Base-by-base conservation (phyloP, 1,284 basidiomycete genomes). In the Cutaneotrichosporon arboriforme region DNA sequence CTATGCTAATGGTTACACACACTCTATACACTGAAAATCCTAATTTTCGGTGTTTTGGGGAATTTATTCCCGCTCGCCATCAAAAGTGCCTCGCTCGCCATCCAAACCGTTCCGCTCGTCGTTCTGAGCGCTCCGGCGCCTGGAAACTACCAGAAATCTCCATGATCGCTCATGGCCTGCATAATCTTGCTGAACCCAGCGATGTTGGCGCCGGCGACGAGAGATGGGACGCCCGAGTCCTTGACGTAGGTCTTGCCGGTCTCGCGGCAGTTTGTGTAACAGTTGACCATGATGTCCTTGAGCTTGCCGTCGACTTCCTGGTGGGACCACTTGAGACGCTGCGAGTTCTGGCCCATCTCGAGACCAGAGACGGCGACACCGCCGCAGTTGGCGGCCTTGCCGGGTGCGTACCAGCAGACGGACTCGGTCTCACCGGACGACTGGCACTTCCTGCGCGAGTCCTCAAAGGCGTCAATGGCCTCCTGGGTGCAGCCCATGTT, bases 281-380 rank as follows among this genome's bases (percentile, higher is more conserved):
- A 84, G 58, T 83, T 81, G 50, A 80, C 76, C 87, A 89, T 89
- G 75, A 88, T 88, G 59, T 78, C 77, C 77, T 85, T 84, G 60
- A 89, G 78, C 77, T 84, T 85, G 17, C 70, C 72, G 72, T 89
- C 86, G 50, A 89, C 86, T 67, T 85, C 82, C 59, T 79, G 76
- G 54, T 78, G 76, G n/a, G 82, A 75, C 62, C 60, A 61, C 47
- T 79, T 77, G 41, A 84, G 77, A 41, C 85, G 78, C 62, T 83
- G 81, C 64, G 83, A 84, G 79, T 87, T 86, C 76, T 88, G 86
- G 10, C 84, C 84, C 86, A 88, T 88, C 78, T 88, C 87, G 60
- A 89, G 81, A 66, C 69, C 70, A 15, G 69, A 71, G 38, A 71
- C 72, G 59, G 83, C 83, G 57, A 85, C 83, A 76, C 83, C 84